Evolutionary conservation across 192 early-diverging fungal species (phyloP), one percentile per base, ranked within the genome.

Genomic region (Allomyces arbusculus): DNA sequence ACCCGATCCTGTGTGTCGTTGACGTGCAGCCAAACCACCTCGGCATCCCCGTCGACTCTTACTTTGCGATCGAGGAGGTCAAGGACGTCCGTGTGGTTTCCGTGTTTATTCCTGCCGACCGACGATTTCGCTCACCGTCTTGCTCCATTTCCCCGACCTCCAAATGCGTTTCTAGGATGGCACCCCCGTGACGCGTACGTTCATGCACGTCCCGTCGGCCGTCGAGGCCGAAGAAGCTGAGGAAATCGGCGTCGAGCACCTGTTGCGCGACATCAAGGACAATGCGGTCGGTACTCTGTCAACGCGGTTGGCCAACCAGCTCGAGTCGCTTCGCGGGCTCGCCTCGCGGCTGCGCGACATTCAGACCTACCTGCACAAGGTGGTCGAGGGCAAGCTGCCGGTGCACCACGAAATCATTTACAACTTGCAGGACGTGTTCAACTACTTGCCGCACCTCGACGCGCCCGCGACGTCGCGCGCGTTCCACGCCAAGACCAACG

Each of bases 151-250:
- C 26, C 4, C 26, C 26, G 26, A 28, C 26, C 26, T 28, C 4
- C 26, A 68, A 44, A 23, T 26, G 23, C 5, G 44, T 25, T 33
- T 43, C 10, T 77, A 92, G 90, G 96, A 99, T 71, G 96, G 96
- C 61, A 96, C 92, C 33, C 86, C 91, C 5, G 92, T 93, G 7
- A 95, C 93, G 44, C 89, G 91, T 73, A 97, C 96, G 6, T 99
- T 99, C 78, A 86, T 90, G 72, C 94, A 99, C 72, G 87, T 96
- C 23, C 91, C 89, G 1, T 93, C 92, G 14, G 82, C 88, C 63
- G 95, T 99, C 67, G 94, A 93, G 45, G 96, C 96, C 6, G 96
- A 99, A 73, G 96, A 99, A 76, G 90, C 94, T n/a, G 96, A 99
- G 79, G 96, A 99, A 72, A 97, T 99, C 74, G 96, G 96, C 43